phyloP scores from a whole-genome alignment of 1,139 yeast genomes.

The Candida glucosophila region DNA sequence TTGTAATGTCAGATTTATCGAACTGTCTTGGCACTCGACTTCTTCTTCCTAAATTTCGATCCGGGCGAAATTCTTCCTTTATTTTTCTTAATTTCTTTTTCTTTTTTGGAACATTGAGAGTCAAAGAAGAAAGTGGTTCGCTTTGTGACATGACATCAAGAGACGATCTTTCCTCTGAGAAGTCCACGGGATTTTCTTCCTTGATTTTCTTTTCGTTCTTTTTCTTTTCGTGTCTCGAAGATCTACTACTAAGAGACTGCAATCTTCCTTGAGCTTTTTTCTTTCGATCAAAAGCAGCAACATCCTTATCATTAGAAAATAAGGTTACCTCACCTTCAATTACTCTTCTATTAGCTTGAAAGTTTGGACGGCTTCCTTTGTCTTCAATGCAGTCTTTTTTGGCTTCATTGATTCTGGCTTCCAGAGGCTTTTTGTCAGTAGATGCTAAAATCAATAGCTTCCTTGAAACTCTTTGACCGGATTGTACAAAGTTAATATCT shows the following conservation, averaged over 20 bases:
- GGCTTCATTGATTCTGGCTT: conserved; percentile 18
- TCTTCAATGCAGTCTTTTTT: conserved; percentile 18
- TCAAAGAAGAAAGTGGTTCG: conserved; percentile 12
- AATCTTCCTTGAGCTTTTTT: conserved; percentile 13
- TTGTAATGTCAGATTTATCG: conserved; percentile 38
- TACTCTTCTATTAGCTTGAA: conserved; percentile 11
- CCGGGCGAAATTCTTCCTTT: conserved; percentile 3
- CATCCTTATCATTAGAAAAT: conserved; percentile 8
- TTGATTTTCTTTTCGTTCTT: conserved; percentile 7
- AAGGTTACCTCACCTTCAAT: conserved; percentile 26
- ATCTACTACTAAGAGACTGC: neutral
- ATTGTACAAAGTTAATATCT: conserved; percentile 17
- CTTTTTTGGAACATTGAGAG: conserved; percentile 16
- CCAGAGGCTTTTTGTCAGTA: conserved; percentile 19
- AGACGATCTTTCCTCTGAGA: no score
- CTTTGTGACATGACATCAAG: no score
- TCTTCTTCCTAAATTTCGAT: neutral
- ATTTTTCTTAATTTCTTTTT: conserved; percentile 5
- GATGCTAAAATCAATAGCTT: conserved; percentile 25
- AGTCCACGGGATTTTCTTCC: conserved; percentile 3
- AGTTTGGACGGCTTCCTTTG: conserved; percentile 11
- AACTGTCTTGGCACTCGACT: conserved; percentile 18
- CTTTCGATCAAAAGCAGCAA: conserved; percentile 7
- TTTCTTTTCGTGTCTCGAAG: no score
- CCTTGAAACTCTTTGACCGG: conserved; percentile 23